Percentiles rank a stretch among this genome's conserved stretches.
Evolutionary conservation across 2,329 filamentous ascomycete species (phyloP).

Genomic region (Neofusicoccum sp.): DNA sequence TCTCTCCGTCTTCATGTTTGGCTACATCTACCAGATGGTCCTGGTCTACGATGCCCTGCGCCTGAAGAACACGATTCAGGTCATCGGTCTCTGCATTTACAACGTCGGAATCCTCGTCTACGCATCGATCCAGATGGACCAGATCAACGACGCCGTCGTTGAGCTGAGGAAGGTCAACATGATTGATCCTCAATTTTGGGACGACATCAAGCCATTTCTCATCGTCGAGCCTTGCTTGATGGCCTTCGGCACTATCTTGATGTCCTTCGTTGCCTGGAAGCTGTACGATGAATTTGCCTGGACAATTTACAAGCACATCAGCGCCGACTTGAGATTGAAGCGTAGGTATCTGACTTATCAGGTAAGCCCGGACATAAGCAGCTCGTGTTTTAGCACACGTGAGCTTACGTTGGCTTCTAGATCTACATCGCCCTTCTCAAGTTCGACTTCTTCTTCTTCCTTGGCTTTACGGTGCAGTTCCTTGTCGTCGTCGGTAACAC

Average conservation of each 20-base stretch:
- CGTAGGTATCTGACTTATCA: slow-evolving; percentile 94
- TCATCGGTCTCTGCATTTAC: slow-evolving; percentile 91
- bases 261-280: slow-evolving; percentile 84
- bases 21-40: slow-evolving; percentile 86
- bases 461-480: slow-evolving; percentile 97
- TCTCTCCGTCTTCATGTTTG: slow-evolving; percentile 94
- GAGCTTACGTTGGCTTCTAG: slow-evolving; percentile 45
- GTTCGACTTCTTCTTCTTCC: slow-evolving; percentile 99
- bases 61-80: slow-evolving; percentile 96
- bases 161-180: slow-evolving; percentile 48
- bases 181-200: slow-evolving; percentile 62
- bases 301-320: slow-evolving; percentile 99
- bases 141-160: slow-evolving; percentile 73
- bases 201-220: slow-evolving; percentile 68
- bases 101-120: slow-evolving; percentile 92
- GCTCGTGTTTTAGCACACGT: background rate
- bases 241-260: slow-evolving; percentile 67
- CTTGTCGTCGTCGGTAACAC: slow-evolving; percentile 77
- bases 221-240: slow-evolving; percentile 85
- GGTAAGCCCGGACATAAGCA: slow-evolving; percentile 52
- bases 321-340: slow-evolving; percentile 95
- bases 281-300: slow-evolving; percentile 98
- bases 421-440: slow-evolving; percentile 97
- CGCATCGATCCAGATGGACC: slow-evolving; percentile 86
- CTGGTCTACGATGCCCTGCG: slow-evolving; percentile 91